Conservation (phyloP, 2,329 filamentous ascomycete genomes). For the Fusarium oligoseptatum region DNA sequence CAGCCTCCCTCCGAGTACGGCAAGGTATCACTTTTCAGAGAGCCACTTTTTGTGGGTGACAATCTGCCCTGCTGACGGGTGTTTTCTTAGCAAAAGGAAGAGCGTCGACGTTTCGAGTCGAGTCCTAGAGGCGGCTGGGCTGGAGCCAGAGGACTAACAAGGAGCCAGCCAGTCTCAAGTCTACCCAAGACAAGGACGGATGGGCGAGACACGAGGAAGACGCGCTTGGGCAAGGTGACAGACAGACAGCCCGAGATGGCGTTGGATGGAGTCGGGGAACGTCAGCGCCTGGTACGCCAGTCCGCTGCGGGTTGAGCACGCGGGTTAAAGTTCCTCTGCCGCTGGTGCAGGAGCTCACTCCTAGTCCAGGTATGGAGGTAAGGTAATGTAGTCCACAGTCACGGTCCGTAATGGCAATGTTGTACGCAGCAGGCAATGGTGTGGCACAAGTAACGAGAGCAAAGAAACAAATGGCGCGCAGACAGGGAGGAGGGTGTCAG, state of each 20-base stretch:
- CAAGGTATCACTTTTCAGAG: constrained; percentile 14
- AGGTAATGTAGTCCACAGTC: constrained; percentile 2
- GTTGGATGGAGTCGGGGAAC: constrained; percentile 10
- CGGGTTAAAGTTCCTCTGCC: constrained; percentile 11
- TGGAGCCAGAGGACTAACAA: constrained; percentile 15
- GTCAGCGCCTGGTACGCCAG: constrained; percentile 5
- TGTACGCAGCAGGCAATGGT: constrained; percentile 37
- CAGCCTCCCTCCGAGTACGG: constrained; percentile 24
- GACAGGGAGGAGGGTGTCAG: constrained; percentile 45
- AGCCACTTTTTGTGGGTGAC: constrained; percentile 25
- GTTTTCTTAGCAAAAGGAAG: constrained; percentile 9
- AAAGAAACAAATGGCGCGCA: constrained; percentile 31
- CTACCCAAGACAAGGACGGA: constrained; percentile 24
- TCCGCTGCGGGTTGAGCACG: neutral
- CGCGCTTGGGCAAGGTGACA: constrained; percentile 14
- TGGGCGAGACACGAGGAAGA: constrained; percentile 11
- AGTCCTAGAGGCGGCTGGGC: constrained; percentile 15
- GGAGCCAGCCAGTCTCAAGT: constrained; percentile 15
- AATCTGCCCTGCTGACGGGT: neutral
- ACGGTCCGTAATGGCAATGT: constrained; percentile 17
- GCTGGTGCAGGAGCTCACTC: constrained; percentile 2
- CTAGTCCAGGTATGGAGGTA: neutral
- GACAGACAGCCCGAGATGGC: constrained; percentile 14
- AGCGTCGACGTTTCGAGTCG: constrained; percentile 31
- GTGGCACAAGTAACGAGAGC: constrained; percentile 41